Evolutionary conservation across 106 monocot genomes (phyloP).

Genomic region (Dendrobium nobile): DNA sequence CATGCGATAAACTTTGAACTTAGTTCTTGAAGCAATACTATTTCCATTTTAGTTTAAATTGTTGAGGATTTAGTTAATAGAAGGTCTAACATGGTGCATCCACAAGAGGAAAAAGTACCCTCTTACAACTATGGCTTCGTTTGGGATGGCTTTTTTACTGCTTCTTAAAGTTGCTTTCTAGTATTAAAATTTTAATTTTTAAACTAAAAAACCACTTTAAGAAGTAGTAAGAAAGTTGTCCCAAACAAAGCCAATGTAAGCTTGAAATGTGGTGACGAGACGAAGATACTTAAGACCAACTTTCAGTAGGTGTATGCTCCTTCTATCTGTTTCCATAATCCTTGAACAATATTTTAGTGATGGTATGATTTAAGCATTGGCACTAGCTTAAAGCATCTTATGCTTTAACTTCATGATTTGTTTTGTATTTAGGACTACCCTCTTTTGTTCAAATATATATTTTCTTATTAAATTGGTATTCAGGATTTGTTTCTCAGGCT

Average conservation of each 20-base stretch:
- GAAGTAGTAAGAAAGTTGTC: no score
- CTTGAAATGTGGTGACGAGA: background rate
- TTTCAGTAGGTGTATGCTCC: background rate
- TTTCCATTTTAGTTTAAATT: no score
- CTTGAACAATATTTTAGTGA: background rate
- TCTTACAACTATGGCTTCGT: background rate
- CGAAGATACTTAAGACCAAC: background rate
- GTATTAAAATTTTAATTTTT: no score
- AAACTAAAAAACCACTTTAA: no score
- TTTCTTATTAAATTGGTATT: slow-evolving; percentile 8
- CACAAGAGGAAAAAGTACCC: background rate
- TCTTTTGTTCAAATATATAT: background rate
- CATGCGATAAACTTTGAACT: background rate
- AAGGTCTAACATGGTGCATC: no score
- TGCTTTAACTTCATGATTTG: background rate
- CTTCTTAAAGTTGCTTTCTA: no score
- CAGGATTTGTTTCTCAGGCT: slow-evolving; percentile 79
- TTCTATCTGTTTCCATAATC: background rate
- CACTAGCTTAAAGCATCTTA: background rate
- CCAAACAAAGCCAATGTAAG: background rate
- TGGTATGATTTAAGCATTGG: background rate
- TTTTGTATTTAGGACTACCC: background rate
- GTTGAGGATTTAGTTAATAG: no score
- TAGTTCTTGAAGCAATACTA: no score
- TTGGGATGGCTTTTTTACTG: no score